Evolutionary conservation across 768 basidiomycete species (phyloP).

Genomic region (Boletus reticuloceps): DNA sequence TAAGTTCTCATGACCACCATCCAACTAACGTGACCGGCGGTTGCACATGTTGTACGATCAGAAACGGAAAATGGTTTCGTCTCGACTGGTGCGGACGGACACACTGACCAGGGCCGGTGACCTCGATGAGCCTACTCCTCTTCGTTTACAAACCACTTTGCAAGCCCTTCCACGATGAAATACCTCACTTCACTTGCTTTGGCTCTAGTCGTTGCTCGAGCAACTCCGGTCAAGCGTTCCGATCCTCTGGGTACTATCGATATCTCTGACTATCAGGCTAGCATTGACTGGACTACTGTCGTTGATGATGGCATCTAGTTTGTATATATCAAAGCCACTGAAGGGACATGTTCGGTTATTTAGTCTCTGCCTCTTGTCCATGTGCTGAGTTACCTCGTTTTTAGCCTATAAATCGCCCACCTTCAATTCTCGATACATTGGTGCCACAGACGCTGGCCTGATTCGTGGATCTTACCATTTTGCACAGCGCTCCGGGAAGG

Average conservation of each 20-base stretch:
- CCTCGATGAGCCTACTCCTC: neutral
- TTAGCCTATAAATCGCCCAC: too few species aligned
- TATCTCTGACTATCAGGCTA: neutral
- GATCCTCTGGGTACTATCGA: neutral
- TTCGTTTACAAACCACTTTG: neutral
- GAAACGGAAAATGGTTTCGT: neutral
- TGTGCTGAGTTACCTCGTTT: too few species aligned
- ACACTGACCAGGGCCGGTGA: neutral
- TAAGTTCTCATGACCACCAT: conserved; percentile 3
- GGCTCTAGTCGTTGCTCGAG: neutral
- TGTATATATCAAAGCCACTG: too few species aligned
- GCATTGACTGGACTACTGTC: neutral
- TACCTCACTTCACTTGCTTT: neutral
- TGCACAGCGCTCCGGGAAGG: conserved; percentile 34
- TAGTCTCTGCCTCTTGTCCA: too few species aligned
- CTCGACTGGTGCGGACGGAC: neutral
- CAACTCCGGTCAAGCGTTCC: neutral
- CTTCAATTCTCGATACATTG: conserved; percentile 49
- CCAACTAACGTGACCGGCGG: neutral
- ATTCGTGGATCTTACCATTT: conserved; percentile 63
- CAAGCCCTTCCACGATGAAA: conserved; percentile 16
- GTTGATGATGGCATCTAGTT: neutral
- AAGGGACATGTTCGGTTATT: too few species aligned
- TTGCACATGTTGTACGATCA: conserved; percentile 15
- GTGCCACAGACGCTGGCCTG: conserved; percentile 51